Evolutionary conservation across 2,329 filamentous ascomycete genomes (phyloP).

Genomic region (Proliferodiscus dingleyae): DNA sequence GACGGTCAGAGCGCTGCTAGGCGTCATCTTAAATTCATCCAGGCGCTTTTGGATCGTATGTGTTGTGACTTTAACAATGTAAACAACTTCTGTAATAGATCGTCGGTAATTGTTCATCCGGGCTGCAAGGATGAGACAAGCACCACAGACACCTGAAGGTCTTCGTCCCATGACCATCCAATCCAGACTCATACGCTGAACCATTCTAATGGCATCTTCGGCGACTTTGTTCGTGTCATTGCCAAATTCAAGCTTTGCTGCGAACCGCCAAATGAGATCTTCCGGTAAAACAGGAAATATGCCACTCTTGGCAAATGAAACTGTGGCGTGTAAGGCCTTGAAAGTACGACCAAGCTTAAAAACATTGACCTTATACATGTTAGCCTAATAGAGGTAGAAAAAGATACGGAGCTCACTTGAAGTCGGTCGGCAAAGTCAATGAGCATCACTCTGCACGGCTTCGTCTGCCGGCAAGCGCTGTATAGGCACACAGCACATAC

Average conservation of each 20-base stretch:
- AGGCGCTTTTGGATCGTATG: conserved; percentile 87
- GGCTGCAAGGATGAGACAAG: conserved; percentile 88
- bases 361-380: conserved; percentile 65
- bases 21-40: conserved; percentile 85
- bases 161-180: conserved; percentile 96
- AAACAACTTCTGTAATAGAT: conserved; percentile 91
- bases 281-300: conserved; percentile 74
- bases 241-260: conserved; percentile 86
- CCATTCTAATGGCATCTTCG: conserved; percentile 79
- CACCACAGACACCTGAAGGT: conserved; percentile 89
- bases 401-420: conserved; percentile 36
- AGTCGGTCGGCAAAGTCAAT: conserved; percentile 90
- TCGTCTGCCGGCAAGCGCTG: conserved; percentile 74
- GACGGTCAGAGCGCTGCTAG: conserved; percentile 78
- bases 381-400: conserved; percentile 15
- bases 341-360: conserved; percentile 89
- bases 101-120: conserved; percentile 98
- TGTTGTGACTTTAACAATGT: conserved; percentile 94
- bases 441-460: conserved; percentile 80
- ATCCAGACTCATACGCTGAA: conserved; percentile 90
- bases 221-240: conserved; percentile 77
- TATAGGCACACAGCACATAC: conserved; percentile 92
- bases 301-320: conserved; percentile 63
- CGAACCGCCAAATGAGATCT: conserved; percentile 86
- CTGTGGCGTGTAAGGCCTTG: conserved; percentile 71